Base-by-base conservation (phyloP, 83 land plant species). In the Picea engelmannii region DNA sequence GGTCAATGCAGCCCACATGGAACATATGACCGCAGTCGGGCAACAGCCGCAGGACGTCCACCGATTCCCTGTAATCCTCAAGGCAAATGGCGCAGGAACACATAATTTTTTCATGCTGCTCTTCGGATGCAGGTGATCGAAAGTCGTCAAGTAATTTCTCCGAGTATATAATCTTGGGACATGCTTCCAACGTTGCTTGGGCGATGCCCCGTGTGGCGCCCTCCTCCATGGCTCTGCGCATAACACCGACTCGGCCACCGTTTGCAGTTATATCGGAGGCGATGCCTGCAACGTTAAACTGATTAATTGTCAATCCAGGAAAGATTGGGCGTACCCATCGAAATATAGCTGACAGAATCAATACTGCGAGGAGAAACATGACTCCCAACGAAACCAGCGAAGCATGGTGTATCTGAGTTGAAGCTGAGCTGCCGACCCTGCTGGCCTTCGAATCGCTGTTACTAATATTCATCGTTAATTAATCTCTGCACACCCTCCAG, bases 1-100 rank as follows among this genome's bases (percentile, higher is more conserved):
- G 70, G 74, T 66, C 81, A 18, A 79, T 79, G 62, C 84, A 83
- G 15, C 11, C 81, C 62, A 35, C 74, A 52, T 83, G 84, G 47
- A 83, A 83, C 59, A 65, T 25, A 49, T 83, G 80, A 1, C 73
- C 62, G 74, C 84, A 83, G 2, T 24, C 64, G 42, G 84, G 84
- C 73, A 83, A 62, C 60, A 79, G 24, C 31, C 79, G 62, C 2
- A 78, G n/a, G 16, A 78, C 25, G 24, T 81, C 82, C 44, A 40
- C 63, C 10, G 55, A 66, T 5, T 66, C 71, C 55, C n/a, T 25
- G 55, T 42, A 71, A 42, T 71, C 76, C 8, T 42, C 9, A 1
- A 71, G 76, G 24, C 76, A 71, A 18, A 71, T 71, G 0, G 52
- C 20, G 55, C 55, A 71, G 52, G 23, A 71, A 1, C 52, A 42